phyloP scores from a whole-genome alignment of 345 rosid genomes.

The Arabidopsis arenosa region DNA sequence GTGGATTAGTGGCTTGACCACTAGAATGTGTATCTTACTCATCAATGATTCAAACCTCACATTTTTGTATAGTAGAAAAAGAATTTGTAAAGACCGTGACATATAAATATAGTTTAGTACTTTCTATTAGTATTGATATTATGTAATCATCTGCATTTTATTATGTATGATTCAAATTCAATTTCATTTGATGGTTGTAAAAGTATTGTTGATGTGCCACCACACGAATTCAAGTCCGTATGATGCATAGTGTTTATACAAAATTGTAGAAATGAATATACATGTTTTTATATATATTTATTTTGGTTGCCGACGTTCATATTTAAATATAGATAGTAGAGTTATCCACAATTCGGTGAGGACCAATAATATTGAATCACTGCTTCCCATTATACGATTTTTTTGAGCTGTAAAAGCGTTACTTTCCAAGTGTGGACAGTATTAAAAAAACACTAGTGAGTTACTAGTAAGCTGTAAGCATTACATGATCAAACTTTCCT shows the following conservation, averaged over 20 bases:
- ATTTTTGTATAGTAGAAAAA: background rate
- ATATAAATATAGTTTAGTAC: background rate
- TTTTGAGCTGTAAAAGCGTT: constrained; percentile 40
- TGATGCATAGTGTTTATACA: background rate
- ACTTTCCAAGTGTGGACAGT: constrained; percentile 25
- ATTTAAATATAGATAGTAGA: background rate
- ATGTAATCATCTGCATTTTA: background rate
- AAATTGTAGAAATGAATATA: background rate
- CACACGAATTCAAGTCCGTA: no score
- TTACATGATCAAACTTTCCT: background rate
- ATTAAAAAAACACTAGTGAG: constrained; percentile 3
- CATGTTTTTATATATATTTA: background rate
- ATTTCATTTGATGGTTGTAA: background rate
- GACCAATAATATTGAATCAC: constrained; percentile 31
- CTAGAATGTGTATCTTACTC: background rate
- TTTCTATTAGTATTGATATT: background rate
- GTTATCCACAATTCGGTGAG: constrained; percentile 19
- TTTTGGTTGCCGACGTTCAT: background rate
- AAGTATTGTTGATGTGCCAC: no score
- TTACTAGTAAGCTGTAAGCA: constrained; percentile 28
- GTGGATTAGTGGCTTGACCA: background rate
- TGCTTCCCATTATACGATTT: constrained; percentile 18
- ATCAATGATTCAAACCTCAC: constrained; percentile 17
- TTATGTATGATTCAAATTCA: background rate
- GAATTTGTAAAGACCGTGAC: background rate